Evolutionary conservation across 179 eudicot genomes (phyloP).

Genomic region (Beta lomatogona): DNA sequence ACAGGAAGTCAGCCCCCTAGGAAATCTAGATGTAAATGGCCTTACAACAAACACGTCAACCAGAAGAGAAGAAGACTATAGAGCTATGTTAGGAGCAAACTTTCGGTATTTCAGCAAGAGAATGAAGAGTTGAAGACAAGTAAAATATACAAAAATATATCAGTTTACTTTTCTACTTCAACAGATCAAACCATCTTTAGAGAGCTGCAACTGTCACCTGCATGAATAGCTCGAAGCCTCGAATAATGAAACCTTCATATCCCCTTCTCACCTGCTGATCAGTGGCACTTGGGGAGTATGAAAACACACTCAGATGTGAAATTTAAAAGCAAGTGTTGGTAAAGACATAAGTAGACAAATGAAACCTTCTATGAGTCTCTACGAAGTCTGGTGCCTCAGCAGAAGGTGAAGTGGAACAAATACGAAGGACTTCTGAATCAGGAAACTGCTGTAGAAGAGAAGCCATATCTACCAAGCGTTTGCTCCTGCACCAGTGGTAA

Average conservation of each 20-base stretch:
- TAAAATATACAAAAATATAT: background rate
- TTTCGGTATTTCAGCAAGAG: slow-evolving; percentile 3
- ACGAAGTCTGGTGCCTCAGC: slow-evolving; percentile 97
- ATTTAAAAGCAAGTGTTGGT: background rate
- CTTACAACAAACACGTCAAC: background rate
- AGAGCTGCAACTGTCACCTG: background rate
- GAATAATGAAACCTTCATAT: background rate
- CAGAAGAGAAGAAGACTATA: background rate
- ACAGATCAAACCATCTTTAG: background rate
- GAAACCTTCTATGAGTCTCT: slow-evolving; percentile 63
- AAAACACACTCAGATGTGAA: background rate
- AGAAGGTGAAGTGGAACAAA: slow-evolving; percentile 81
- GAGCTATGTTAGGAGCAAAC: background rate
- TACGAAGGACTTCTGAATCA: slow-evolving; percentile 64
- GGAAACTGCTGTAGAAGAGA: slow-evolving; percentile 43
- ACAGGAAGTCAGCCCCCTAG: background rate
- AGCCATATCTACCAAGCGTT: slow-evolving; percentile 38
- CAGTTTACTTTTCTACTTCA: background rate
- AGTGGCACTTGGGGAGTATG: background rate
- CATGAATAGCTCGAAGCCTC: background rate
- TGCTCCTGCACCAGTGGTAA: slow-evolving; percentile 47
- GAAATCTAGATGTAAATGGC: background rate
- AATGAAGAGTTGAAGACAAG: background rate
- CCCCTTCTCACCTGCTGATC: slow-evolving; percentile 9
- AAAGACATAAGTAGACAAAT: background rate